Evolutionary conservation across 306 rosid species (phyloP).

Genomic region (Sicyos baderoa): DNA sequence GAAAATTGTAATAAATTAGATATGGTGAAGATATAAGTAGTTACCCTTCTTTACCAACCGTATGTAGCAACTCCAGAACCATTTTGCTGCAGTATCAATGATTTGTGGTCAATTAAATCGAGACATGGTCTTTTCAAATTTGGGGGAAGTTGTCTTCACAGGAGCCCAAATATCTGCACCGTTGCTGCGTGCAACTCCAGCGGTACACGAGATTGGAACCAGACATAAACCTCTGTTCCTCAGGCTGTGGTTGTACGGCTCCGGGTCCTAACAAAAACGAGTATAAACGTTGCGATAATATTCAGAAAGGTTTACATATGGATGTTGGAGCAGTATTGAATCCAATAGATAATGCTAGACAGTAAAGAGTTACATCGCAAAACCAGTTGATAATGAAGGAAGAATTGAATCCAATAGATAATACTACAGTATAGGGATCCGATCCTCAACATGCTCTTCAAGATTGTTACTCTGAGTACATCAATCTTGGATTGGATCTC

Average conservation of each 20-base stretch:
- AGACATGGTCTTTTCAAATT: constrained; percentile 31
- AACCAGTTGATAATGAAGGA: too few relatives aligned
- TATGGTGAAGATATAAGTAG: background rate
- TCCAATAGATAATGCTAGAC: background rate
- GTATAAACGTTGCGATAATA: background rate
- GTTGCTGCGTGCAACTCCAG: constrained; percentile 81
- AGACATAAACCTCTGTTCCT: constrained; percentile 83
- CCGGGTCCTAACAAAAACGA: constrained; percentile 46
- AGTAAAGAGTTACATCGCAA: too few relatives aligned
- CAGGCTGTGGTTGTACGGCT: constrained; percentile 45
- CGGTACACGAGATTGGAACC: constrained; percentile 63
- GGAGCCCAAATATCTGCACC: constrained; percentile 99
- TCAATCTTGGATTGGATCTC: too few relatives aligned
- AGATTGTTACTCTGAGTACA: too few relatives aligned
- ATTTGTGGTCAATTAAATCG: constrained; percentile 37
- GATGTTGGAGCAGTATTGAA: background rate
- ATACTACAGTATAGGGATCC: too few relatives aligned
- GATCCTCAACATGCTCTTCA: too few relatives aligned
- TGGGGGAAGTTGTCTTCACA: constrained; percentile 56
- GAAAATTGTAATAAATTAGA: constrained; percentile 5
- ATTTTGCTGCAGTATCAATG: constrained; percentile 6
- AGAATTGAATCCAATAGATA: background rate
- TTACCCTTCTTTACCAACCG: constrained; percentile 14
- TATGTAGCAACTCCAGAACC: background rate
- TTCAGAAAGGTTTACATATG: background rate